phyloP scores from a whole-genome alignment of 2,329 filamentous ascomycete species.

The Parasarocladium wereldwijsianum region DNA sequence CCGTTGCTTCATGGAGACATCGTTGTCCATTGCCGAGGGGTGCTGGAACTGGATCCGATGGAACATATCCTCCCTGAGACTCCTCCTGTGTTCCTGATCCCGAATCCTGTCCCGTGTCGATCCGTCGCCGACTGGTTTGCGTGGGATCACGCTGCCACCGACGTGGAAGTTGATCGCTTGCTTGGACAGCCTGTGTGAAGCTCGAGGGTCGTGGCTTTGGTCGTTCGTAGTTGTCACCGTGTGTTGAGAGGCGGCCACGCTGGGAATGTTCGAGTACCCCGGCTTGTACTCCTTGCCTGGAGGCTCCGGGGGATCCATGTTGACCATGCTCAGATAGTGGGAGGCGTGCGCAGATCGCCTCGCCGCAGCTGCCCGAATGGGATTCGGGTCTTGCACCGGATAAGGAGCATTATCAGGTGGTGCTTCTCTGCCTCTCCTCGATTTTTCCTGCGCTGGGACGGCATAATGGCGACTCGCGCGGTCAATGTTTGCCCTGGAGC shows the following conservation, averaged over 20 bases:
- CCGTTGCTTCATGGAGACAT: conserved; percentile 11
- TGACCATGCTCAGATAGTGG: too few species aligned
- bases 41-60: conserved; percentile 30
- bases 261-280: conserved; percentile 34
- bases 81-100: conserved; percentile 19
- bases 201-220: conserved; percentile 1
- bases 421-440: conserved; percentile 7
- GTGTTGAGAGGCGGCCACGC: conserved; percentile 40
- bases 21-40: conserved; percentile 16
- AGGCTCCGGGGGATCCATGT: conserved; percentile 4
- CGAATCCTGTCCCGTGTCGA: conserved; percentile 16
- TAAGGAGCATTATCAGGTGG: neutral
- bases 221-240: conserved; percentile 35
- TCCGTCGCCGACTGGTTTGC: conserved; percentile 4
- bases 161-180: conserved; percentile 25
- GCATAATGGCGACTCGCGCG: neutral
- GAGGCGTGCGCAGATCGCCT: neutral
- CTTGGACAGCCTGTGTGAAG: conserved; percentile 28
- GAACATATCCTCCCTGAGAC: conserved; percentile 20
- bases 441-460: conserved; percentile 12
- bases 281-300: conserved; percentile 8
- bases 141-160: too few species aligned
- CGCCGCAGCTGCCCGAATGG: conserved; percentile 1
- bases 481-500: conserved; percentile 2
- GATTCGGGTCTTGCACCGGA: conserved; percentile 4